A percentile compares a stretch with the other conserved stretches of the same genome.
Evolutionary conservation across 768 basidiomycete genomes (phyloP).

Genomic region (Pulveroboletus sp.): DNA sequence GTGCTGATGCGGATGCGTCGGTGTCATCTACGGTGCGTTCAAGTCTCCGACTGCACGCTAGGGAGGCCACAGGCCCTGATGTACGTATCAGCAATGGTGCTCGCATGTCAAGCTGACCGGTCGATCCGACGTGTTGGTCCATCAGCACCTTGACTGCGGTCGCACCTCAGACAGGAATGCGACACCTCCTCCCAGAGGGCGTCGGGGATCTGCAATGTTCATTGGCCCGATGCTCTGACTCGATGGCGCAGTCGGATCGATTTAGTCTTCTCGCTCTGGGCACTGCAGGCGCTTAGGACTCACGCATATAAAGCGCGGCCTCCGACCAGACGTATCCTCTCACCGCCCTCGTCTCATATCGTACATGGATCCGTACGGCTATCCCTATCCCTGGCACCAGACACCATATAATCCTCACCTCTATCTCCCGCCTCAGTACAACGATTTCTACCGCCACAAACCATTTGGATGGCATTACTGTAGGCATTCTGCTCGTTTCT

Average conservation of each 20-base stretch:
- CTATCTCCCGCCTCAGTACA: slow-evolving; percentile 23
- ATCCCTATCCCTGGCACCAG: slow-evolving; percentile 21
- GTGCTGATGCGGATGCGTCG: no score
- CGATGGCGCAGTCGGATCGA: slow-evolving; percentile 5
- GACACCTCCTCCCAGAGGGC: neutral
- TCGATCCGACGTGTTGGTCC: no score
- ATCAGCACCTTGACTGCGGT: slow-evolving; percentile 1
- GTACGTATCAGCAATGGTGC: neutral
- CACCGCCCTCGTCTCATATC: slow-evolving; percentile 1
- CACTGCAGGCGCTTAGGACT: slow-evolving; percentile 7
- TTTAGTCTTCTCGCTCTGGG: slow-evolving; percentile 1
- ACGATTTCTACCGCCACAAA: slow-evolving; percentile 10
- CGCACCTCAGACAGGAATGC: neutral
- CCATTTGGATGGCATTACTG: slow-evolving; percentile 15
- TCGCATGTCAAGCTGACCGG: no score
- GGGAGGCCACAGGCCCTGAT: no score
- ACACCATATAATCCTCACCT: slow-evolving; percentile 29
- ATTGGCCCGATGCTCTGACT: neutral
- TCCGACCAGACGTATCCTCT: neutral
- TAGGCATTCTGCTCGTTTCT: slow-evolving; percentile 1
- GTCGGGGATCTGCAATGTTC: neutral
- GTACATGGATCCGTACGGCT: slow-evolving; percentile 24
- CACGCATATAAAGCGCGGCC: slow-evolving; percentile 7
- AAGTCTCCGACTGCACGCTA: neutral
- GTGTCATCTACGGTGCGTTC: no score